Conservation (phyloP, 495 filamentous ascomycete species). For the Lasiosphaeria hispida region DNA sequence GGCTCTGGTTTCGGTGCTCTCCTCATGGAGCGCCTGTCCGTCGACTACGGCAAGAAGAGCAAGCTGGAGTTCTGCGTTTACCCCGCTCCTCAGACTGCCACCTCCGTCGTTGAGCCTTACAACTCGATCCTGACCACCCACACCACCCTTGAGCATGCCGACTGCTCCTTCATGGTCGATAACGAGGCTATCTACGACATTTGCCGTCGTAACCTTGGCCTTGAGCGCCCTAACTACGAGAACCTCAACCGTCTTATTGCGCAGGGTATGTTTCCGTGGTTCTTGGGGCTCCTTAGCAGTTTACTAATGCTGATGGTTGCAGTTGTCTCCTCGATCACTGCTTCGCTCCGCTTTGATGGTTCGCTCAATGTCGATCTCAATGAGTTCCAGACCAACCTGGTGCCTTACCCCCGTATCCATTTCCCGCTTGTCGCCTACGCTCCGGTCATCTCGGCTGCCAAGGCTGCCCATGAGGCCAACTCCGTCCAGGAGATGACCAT, state of each 20-base stretch:
- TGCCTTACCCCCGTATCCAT: slow-evolving; percentile 98
- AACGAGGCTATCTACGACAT: slow-evolving; percentile 99
- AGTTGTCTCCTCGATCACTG: slow-evolving; percentile 98
- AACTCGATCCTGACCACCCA: slow-evolving; percentile 99
- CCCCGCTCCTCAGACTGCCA: slow-evolving; percentile 93
- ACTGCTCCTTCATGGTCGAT: slow-evolving; percentile 99
- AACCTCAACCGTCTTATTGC: slow-evolving; percentile 98
- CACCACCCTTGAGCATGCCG: slow-evolving; percentile 97
- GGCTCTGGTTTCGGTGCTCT: slow-evolving; percentile 98
- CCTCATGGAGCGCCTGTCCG: slow-evolving; percentile 94
- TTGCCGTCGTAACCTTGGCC: slow-evolving; percentile 93
- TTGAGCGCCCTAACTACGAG: slow-evolving; percentile 95
- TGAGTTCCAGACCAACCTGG: slow-evolving; percentile 99
- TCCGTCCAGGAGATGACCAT: slow-evolving; percentile 84
- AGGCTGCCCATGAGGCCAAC: slow-evolving; percentile 94
- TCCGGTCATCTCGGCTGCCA: slow-evolving; percentile 88
- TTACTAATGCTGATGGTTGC: slow-evolving; percentile 20
- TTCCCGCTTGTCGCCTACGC: slow-evolving; percentile 97
- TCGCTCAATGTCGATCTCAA: slow-evolving; percentile 99
- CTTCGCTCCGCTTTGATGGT: slow-evolving; percentile 96
- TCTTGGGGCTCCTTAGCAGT: not conserved
- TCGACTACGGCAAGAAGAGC: slow-evolving; percentile 99
- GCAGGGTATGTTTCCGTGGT: slow-evolving; percentile 59
- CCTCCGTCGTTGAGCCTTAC: slow-evolving; percentile 97
- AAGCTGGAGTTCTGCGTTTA: slow-evolving; percentile 99